Evolutionary conservation across 2,329 filamentous ascomycete species (phyloP).

Genomic region (Penicillium sp.): DNA sequence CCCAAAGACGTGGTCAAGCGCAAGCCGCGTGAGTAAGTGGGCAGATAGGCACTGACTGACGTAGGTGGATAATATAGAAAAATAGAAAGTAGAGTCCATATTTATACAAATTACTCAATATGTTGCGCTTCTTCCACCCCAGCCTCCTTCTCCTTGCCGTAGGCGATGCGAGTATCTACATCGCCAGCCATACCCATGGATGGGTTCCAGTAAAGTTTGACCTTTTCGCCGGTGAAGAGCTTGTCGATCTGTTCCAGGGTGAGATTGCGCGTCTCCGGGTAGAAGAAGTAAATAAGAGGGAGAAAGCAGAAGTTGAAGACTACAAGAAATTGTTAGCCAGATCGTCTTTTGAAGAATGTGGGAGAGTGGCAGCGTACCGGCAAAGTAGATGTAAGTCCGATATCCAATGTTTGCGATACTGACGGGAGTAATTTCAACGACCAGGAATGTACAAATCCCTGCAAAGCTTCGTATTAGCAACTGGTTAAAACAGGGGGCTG

Average conservation of each 20-base stretch:
- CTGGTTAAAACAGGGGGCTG: too few species aligned
- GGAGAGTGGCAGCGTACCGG: constrained; percentile 14
- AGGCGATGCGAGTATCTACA: constrained; percentile 15
- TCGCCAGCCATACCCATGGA: constrained; percentile 28
- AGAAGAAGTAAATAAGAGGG: constrained; percentile 48
- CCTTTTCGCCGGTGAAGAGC: constrained; percentile 36
- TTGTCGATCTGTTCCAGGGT: constrained; percentile 38
- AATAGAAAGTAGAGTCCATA: not conserved
- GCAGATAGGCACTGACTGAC: not conserved
- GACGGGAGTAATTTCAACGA: constrained; percentile 47
- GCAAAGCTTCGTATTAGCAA: not conserved
- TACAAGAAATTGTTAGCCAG: not conserved
- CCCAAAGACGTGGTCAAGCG: too few species aligned
- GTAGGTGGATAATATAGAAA: not conserved
- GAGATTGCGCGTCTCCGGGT: constrained; percentile 35
- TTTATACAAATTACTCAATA: constrained; percentile 19
- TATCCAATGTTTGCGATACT: constrained; percentile 43
- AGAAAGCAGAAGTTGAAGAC: constrained; percentile 52
- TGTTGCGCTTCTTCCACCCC: constrained; percentile 18
- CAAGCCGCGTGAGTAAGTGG: too few species aligned
- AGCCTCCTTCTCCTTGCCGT: constrained; percentile 15
- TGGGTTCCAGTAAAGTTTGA: constrained; percentile 31
- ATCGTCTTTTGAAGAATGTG: not conserved
- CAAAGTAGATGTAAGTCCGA: constrained; percentile 48
- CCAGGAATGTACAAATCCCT: constrained; percentile 50